Percentiles rank a stretch among this genome's conserved stretches.
Evolutionary conservation across 2,329 filamentous ascomycete genomes (phyloP).

Genomic region (Mollisia scopiformis): DNA sequence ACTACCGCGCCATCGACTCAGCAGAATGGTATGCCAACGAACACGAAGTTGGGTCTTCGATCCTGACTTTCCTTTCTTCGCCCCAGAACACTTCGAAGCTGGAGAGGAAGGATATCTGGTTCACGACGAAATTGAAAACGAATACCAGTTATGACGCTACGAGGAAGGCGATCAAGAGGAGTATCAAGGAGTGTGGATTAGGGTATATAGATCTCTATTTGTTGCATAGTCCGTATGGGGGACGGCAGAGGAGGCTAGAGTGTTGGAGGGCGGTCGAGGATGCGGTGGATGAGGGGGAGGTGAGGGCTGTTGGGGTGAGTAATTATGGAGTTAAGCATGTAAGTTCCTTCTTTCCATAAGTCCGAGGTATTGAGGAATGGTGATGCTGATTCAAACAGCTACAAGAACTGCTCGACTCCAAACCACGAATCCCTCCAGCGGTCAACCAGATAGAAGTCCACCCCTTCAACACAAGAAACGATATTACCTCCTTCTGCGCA

Average conservation of each 20-base stretch:
- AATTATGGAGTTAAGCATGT: constrained; percentile 79
- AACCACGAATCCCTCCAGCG: constrained; percentile 60
- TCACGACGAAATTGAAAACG: constrained; percentile 76
- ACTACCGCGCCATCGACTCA: constrained; percentile 56
- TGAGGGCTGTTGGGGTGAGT: constrained; percentile 73
- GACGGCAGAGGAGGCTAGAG: constrained; percentile 65
- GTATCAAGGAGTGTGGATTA: constrained; percentile 65
- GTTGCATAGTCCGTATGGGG: constrained; percentile 79
- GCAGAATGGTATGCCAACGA: constrained; percentile 70
- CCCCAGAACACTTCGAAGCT: constrained; percentile 51
- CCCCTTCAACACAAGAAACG: constrained; percentile 75
- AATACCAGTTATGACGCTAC: constrained; percentile 67
- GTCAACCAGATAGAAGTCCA: constrained; percentile 85
- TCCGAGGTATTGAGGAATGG: background rate
- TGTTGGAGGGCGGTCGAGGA: constrained; percentile 80
- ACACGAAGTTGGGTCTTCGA: constrained; percentile 66
- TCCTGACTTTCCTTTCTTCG: constrained; percentile 55
- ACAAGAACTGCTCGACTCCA: constrained; percentile 35
- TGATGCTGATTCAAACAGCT: constrained; percentile 19
- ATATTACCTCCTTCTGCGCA: constrained; percentile 68
- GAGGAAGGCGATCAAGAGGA: constrained; percentile 65
- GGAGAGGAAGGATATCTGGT: constrained; percentile 72
- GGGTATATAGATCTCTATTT: constrained; percentile 82
- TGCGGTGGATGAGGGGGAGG: constrained; percentile 71
- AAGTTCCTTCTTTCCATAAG: constrained; percentile 37